These are phyloP conservation scores for button mushroom (Agaricus bisporus) DNA, from an alignment of 768 basidiomycete species.

Conservation along the genomic window DNA sequence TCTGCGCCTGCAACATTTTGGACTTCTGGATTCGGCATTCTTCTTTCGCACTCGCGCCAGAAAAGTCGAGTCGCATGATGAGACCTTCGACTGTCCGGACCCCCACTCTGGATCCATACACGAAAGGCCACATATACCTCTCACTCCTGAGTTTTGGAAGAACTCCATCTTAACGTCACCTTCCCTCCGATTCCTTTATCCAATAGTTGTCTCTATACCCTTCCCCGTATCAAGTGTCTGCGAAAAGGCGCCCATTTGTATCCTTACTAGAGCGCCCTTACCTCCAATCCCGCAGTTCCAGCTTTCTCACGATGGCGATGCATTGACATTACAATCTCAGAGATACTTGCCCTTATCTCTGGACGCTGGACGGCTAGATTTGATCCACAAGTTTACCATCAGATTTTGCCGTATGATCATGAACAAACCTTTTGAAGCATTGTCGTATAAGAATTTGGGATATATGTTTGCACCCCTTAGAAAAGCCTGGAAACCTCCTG, in stretches of 20 bases:
- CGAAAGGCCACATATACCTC: slow-evolving; percentile 28
- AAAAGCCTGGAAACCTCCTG: slow-evolving; percentile 28
- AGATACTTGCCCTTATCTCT: slow-evolving; percentile 46
- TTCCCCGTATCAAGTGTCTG: background rate
- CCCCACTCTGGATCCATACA: slow-evolving; percentile 41
- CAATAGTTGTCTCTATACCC: background rate
- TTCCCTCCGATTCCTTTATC: slow-evolving; percentile 4
- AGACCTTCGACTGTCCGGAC: background rate
- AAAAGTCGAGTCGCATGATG: slow-evolving; percentile 13
- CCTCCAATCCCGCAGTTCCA: slow-evolving; percentile 51
- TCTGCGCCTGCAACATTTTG: slow-evolving; percentile 37
- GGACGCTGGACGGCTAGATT: slow-evolving; percentile 36
- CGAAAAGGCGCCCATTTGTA: slow-evolving; percentile 40
- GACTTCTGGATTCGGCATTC: slow-evolving; percentile 38
- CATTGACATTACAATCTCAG: slow-evolving; percentile 35
- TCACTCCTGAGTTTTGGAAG: slow-evolving; percentile 7
- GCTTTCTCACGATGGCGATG: slow-evolving; percentile 50
- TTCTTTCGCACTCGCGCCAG: background rate
- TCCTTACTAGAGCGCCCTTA: slow-evolving; percentile 64
- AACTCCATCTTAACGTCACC: background rate
- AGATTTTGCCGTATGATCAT: slow-evolving; percentile 54
- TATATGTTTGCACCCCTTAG: slow-evolving; percentile 67
- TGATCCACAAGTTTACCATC: slow-evolving; percentile 56
- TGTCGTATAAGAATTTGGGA: slow-evolving; percentile 39
- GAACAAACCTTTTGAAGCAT: slow-evolving; percentile 65